A percentile compares a stretch with the other conserved stretches of the same genome.
Conservation (phyloP, 2,329 filamentous ascomycete species). For the Penicillium occitanis region DNA sequence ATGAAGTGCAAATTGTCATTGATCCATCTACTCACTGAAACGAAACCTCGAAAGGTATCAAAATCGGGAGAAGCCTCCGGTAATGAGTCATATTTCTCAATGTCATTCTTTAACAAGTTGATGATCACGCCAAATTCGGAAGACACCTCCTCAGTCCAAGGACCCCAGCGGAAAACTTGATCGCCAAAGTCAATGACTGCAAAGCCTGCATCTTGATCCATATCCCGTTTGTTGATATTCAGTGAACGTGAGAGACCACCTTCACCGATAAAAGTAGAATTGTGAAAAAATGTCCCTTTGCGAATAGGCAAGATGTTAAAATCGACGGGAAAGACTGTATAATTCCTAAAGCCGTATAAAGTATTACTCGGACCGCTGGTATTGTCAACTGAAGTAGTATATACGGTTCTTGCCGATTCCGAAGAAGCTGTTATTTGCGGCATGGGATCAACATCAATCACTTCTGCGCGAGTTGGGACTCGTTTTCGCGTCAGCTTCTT, state of each 20-base stretch:
- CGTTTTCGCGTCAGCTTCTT: conserved; percentile 29
- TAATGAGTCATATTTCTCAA: conserved; percentile 22
- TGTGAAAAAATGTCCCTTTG: conserved; percentile 56
- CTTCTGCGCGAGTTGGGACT: conserved; percentile 7
- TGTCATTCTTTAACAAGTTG: conserved; percentile 30
- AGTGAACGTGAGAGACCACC: conserved; percentile 54
- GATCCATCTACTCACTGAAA: conserved; percentile 51
- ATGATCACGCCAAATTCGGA: conserved; percentile 46
- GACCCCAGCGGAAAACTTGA: conserved; percentile 47
- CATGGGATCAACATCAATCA: conserved; percentile 14
- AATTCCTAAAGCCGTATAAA: conserved; percentile 49
- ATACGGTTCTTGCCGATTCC: neutral
- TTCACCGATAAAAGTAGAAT: conserved; percentile 58
- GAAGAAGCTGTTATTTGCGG: conserved; percentile 9
- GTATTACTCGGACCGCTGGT: neutral
- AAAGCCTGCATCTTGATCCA: conserved; percentile 46
- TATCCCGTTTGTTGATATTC: conserved; percentile 38
- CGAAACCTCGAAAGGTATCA: neutral
- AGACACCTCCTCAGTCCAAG: conserved; percentile 58
- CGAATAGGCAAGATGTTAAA: conserved; percentile 55
- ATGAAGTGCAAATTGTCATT: conserved; percentile 52
- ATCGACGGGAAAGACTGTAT: conserved; percentile 53
- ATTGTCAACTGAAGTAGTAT: conserved; percentile 15
- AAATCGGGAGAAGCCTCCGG: neutral
- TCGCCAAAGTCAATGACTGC: conserved; percentile 39